A percentile compares a stretch with the other conserved stretches of the same genome.
These are phyloP conservation scores for Daphne laureola DNA, from an alignment of 441 rosid species.

Conservation along the genomic window DNA sequence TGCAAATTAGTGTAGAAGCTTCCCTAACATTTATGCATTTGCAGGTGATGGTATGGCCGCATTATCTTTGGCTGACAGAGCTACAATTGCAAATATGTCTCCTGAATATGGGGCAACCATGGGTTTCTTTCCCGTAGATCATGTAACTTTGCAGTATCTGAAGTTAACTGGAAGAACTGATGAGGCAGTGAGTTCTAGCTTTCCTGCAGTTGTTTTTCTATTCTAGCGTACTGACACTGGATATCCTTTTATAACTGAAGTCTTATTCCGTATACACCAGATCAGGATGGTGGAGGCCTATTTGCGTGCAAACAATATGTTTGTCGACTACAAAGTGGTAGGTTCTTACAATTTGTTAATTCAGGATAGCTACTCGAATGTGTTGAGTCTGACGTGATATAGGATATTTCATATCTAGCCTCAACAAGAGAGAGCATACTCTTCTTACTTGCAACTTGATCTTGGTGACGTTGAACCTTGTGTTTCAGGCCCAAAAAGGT, in stretches of 20 bases:
- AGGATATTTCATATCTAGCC: constrained; percentile 28
- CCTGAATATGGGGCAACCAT: constrained; percentile 76
- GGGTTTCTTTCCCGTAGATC: constrained; percentile 75
- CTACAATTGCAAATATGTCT: constrained; percentile 69
- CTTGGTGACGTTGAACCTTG: constrained; percentile 56
- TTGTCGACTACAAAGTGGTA: constrained; percentile 57
- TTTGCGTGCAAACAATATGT: constrained; percentile 59
- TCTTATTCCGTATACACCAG: constrained; percentile 18
- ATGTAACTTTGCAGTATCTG: constrained; percentile 57
- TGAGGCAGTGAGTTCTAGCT: constrained; percentile 38
- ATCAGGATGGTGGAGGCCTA: constrained; percentile 59
- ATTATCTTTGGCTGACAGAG: constrained; percentile 58
- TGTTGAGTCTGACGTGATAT: constrained; percentile 8
- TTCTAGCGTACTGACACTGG: constrained; percentile 1
- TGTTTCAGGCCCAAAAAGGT: constrained; percentile 66
- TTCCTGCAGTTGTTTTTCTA: constrained; percentile 3
- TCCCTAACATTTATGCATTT: constrained; percentile 5
- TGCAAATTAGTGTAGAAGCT: not conserved
- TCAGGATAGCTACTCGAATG: constrained; percentile 1
- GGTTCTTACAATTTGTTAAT: constrained; percentile 5
- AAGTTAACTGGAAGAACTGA: constrained; percentile 60
- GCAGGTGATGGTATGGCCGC: constrained; percentile 55
- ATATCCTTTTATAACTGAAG: not conserved
- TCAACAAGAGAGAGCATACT: constrained; percentile 39
- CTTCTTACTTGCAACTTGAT: constrained; percentile 50